phyloP scores from a whole-genome alignment of 164 flowering plant species.

The Sedum album region DNA sequence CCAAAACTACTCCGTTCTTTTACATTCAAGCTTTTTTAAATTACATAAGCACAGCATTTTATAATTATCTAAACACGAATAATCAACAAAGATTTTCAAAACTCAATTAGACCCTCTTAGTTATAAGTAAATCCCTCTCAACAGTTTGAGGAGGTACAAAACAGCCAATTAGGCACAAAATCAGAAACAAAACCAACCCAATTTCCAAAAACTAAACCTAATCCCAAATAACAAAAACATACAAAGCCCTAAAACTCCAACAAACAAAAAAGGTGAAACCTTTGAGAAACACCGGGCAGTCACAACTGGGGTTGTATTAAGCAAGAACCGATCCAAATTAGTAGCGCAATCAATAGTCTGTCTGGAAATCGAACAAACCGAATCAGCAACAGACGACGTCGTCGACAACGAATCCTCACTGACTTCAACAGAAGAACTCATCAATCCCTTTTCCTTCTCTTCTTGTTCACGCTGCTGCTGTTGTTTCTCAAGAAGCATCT shows the following conservation, averaged over 20 bases:
- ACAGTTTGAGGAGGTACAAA: not conserved
- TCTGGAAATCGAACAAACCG: slow-evolving; percentile 8
- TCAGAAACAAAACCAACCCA: not conserved
- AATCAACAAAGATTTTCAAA: not conserved
- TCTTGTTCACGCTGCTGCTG: slow-evolving; percentile 1
- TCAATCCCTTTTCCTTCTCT: not conserved
- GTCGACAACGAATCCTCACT: slow-evolving; percentile 15
- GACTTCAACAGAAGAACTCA: slow-evolving; percentile 6
- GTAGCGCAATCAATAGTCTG: slow-evolving; percentile 8
- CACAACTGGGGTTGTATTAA: slow-evolving; percentile 31
- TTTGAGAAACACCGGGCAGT: slow-evolving; percentile 25
- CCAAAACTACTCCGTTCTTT: no score
- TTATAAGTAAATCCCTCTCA: not conserved
- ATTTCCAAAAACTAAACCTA: not conserved
- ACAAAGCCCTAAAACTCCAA: not conserved
- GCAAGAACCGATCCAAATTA: slow-evolving; percentile 40
- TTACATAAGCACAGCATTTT: not conserved
- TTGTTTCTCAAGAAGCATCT: slow-evolving; percentile 12
- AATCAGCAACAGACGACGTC: slow-evolving; percentile 1
- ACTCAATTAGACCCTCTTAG: not conserved
- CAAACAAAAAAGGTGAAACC: slow-evolving; percentile 15
- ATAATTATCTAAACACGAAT: no score
- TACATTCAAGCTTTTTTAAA: no score
- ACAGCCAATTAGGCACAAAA: not conserved
- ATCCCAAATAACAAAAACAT: not conserved